A percentile compares a stretch with the other conserved stretches of the same genome.
phyloP scores from a whole-genome alignment of 495 filamentous ascomycete genomes.

The Xylaria cubensis region DNA sequence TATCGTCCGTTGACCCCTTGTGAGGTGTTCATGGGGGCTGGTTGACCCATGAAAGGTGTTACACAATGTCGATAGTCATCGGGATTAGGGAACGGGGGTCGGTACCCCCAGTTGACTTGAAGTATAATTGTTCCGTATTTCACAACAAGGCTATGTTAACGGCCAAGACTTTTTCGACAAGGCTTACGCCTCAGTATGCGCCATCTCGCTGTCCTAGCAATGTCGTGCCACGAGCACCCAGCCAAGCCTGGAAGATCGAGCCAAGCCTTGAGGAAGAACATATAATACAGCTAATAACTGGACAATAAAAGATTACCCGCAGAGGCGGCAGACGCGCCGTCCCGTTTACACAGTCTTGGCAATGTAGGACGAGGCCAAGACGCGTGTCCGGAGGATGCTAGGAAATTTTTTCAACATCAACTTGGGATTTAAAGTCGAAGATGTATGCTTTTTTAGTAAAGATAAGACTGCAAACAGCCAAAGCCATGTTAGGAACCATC shows the following conservation, averaged over 20 bases:
- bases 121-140: not conserved
- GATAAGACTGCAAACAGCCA: not conserved
- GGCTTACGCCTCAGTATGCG: not conserved
- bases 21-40: not conserved
- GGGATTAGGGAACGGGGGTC: not conserved
- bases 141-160: not conserved
- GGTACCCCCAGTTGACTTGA: not conserved
- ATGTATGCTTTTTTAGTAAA: not conserved
- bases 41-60: not conserved
- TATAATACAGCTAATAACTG: not conserved
- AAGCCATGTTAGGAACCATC: not conserved
- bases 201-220: not conserved
- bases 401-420: too few species aligned
- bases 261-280: not conserved
- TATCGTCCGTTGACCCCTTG: not conserved
- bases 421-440: not conserved
- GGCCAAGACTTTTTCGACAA: not conserved
- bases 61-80: not conserved
- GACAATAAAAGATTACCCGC: not conserved
- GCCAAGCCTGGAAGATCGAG: not conserved
- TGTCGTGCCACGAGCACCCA: not conserved
- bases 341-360: not conserved
- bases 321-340: constrained; percentile 16
- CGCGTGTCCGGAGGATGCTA: not conserved
- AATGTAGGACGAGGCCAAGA: not conserved